A percentile compares a stretch with the other conserved stretches of the same genome.
Evolutionary conservation across 352 stramenopile species (phyloP).

Genomic region (Pythium plurisporium): DNA sequence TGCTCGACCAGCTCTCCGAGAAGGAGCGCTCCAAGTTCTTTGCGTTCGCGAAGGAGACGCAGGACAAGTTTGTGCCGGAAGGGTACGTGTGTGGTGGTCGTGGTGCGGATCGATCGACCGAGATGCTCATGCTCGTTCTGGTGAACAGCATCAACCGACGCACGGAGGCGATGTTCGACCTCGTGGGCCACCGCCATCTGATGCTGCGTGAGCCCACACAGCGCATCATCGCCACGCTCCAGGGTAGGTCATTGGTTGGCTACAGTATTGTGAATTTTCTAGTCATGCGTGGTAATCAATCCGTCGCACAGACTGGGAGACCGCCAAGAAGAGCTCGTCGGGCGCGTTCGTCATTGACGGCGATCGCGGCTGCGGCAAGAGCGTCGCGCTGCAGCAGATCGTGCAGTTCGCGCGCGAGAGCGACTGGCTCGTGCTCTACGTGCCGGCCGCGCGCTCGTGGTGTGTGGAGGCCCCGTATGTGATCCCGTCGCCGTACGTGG

Average conservation of each 20-base stretch:
- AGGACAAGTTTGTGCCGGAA: constrained; percentile 71
- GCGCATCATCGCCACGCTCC: constrained; percentile 69
- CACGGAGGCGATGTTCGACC: constrained; percentile 77
- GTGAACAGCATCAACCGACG: constrained; percentile 47
- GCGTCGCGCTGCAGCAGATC: constrained; percentile 80
- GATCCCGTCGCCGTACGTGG: constrained; percentile 72
- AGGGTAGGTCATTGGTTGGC: constrained; percentile 36
- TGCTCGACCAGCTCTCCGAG: constrained; percentile 62
- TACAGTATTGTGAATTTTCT: too few species aligned
- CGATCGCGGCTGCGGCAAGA: constrained; percentile 80
- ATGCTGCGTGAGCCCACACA: constrained; percentile 80
- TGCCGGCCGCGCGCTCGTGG: constrained; percentile 74
- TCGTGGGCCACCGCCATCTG: constrained; percentile 77
- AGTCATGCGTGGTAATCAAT: too few species aligned
- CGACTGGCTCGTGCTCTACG: constrained; percentile 83
- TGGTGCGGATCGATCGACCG: too few species aligned
- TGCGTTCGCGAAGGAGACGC: constrained; percentile 64
- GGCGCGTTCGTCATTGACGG: constrained; percentile 74
- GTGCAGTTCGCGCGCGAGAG: constrained; percentile 84
- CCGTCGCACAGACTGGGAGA: constrained; percentile 47
- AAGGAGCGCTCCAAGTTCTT: constrained; percentile 79
- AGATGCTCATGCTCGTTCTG: background rate
- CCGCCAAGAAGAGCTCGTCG: constrained; percentile 38
- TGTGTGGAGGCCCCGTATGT: constrained; percentile 78
- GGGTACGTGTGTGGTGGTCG: constrained; percentile 29